Evolutionary conservation across 2,329 filamentous ascomycete genomes (phyloP).

Genomic region (Aureobasidium sp.): DNA sequence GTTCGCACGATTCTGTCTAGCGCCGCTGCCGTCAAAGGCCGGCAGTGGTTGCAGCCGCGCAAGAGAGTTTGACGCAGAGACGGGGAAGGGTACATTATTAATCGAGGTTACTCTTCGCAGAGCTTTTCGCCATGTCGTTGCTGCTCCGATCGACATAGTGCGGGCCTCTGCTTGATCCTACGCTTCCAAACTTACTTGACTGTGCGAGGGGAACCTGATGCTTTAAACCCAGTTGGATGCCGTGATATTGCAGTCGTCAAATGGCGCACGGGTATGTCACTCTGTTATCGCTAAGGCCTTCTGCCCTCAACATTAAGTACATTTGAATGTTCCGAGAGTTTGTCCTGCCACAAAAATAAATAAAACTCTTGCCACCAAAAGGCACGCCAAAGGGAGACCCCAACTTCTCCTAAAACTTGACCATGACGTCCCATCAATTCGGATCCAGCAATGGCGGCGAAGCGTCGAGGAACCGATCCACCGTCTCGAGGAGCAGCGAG

Average conservation of each 20-base stretch:
- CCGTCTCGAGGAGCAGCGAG: conserved; percentile 5
- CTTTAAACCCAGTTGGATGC: conserved; percentile 8
- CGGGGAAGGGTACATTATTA: neutral
- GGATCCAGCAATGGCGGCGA: neutral
- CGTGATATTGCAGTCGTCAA: conserved; percentile 10
- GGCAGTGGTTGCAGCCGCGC: neutral
- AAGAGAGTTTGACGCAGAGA: neutral
- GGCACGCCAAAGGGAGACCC: neutral
- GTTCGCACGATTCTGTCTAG: neutral
- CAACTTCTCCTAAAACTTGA: neutral
- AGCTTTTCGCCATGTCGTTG: neutral
- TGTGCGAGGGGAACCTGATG: conserved; percentile 8
- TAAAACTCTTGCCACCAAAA: neutral
- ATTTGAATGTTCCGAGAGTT: neutral
- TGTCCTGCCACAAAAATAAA: neutral
- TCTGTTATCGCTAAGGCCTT: conserved; percentile 10
- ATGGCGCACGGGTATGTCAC: conserved; percentile 1
- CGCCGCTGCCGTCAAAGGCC: conserved; percentile 3
- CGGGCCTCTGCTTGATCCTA: conserved; percentile 7
- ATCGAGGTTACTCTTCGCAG: neutral
- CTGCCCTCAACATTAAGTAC: conserved; percentile 6
- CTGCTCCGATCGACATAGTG: conserved; percentile 9
- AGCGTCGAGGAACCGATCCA: neutral
- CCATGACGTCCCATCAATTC: conserved; percentile 3
- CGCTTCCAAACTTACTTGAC: conserved; percentile 4